Percentiles rank a stretch among this genome's conserved stretches.
Evolutionary conservation across 768 basidiomycete genomes (phyloP).

Genomic region (Russula compacta): DNA sequence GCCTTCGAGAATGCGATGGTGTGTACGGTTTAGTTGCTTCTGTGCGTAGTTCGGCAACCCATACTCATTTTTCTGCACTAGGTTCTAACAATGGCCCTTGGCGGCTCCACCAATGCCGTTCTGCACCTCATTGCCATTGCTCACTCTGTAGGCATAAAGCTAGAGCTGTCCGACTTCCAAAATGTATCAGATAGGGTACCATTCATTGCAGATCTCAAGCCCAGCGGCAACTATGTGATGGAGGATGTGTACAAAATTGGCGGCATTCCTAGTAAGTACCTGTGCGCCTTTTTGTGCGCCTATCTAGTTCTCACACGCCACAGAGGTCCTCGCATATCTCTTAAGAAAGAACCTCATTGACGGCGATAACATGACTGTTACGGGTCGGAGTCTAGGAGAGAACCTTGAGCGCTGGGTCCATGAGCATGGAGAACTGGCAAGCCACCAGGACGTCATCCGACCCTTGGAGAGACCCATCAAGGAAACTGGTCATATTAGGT

Average conservation of each 20-base stretch:
- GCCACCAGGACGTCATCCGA: slow-evolving; percentile 75
- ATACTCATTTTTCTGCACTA: slow-evolving; percentile 25
- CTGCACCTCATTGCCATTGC: slow-evolving; percentile 96
- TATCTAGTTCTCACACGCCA: neutral
- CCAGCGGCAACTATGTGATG: slow-evolving; percentile 98
- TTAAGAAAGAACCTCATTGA: slow-evolving; percentile 84
- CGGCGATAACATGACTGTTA: slow-evolving; percentile 86
- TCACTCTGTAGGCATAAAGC: slow-evolving; percentile 84
- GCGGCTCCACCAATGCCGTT: slow-evolving; percentile 97
- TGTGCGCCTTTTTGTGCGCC: neutral
- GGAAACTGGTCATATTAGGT: slow-evolving; percentile 83
- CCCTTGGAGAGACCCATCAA: slow-evolving; percentile 87
- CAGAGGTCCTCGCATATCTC: slow-evolving; percentile 80
- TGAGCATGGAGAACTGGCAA: slow-evolving; percentile 66
- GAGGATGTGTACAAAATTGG: slow-evolving; percentile 94
- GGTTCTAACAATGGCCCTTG: slow-evolving; percentile 94
- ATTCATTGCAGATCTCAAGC: slow-evolving; percentile 94
- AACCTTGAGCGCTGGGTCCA: slow-evolving; percentile 87
- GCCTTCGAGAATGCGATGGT: slow-evolving; percentile 99
- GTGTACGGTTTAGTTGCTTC: slow-evolving; percentile 16
- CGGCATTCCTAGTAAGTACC: slow-evolving; percentile 80
- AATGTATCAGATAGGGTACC: slow-evolving; percentile 84
- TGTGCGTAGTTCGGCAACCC: neutral
- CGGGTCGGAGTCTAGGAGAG: slow-evolving; percentile 82
- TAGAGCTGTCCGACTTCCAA: slow-evolving; percentile 91